Conservation (phyloP, 2,329 filamentous ascomycete species). For the Neofusicoccum laricinum region DNA sequence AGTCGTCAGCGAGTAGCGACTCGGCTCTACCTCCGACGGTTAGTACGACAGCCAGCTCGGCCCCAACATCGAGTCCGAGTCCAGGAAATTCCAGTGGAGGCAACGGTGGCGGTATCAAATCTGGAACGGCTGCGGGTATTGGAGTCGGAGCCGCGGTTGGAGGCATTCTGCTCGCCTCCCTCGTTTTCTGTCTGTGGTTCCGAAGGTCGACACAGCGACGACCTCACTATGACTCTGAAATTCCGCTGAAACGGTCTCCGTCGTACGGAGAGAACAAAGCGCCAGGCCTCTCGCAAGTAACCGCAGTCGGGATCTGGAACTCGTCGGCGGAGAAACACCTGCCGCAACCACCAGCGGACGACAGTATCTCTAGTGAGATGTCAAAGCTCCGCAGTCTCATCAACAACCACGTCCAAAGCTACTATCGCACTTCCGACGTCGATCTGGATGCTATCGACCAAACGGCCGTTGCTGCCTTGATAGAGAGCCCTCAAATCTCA, state of each 20-base stretch:
- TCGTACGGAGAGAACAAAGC: not conserved
- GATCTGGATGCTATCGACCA: constrained; percentile 24
- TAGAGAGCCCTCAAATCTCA: constrained; percentile 22
- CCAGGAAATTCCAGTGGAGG: not conserved
- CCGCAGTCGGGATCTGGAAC: not conserved
- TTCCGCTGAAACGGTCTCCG: not conserved
- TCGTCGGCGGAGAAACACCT: constrained; percentile 18
- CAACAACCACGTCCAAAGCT: constrained; percentile 38
- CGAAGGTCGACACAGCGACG: constrained; percentile 19
- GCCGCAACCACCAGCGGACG: constrained; percentile 34
- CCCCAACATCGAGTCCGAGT: not conserved
- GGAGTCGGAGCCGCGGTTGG: constrained; percentile 35
- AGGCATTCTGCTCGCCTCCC: constrained; percentile 27
- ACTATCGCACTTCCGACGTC: constrained; percentile 28
- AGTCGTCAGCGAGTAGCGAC: too few species aligned
- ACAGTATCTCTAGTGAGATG: constrained; percentile 29
- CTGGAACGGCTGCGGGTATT: constrained; percentile 32
- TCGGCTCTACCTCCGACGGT: not conserved
- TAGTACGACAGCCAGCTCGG: not conserved
- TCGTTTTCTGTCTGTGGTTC: constrained; percentile 24
- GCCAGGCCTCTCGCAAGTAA: not conserved
- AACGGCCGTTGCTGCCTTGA: constrained; percentile 25
- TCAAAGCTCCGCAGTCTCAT: constrained; percentile 32
- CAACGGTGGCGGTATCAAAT: not conserved
- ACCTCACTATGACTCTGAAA: not conserved